phyloP scores from a whole-genome alignment of 169 alveolate genomes.

The Cryptosporidium meleagridis region DNA sequence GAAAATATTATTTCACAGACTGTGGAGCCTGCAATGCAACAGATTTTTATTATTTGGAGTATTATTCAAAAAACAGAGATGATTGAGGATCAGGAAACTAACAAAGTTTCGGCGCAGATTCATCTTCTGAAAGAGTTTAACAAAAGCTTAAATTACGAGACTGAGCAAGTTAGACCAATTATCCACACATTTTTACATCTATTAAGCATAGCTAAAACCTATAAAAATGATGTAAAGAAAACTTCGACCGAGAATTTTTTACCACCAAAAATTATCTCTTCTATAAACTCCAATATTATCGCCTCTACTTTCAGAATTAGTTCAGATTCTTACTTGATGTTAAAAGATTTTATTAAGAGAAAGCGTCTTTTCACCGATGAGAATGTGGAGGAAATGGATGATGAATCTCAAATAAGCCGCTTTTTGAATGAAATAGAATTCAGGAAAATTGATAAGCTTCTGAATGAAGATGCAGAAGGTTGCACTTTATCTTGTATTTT shows the following conservation, averaged over 20 bases:
- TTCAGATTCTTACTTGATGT: neutral
- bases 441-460: constrained; percentile 18
- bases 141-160: neutral
- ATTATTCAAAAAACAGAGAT: constrained; percentile 1
- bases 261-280: constrained; percentile 32
- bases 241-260: neutral
- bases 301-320: constrained; percentile 7
- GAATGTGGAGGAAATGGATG: neutral
- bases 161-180: constrained; percentile 18
- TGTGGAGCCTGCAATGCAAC: constrained; percentile 20
- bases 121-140: neutral
- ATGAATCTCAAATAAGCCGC: neutral
- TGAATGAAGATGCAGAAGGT: constrained; percentile 12
- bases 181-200: constrained; percentile 33
- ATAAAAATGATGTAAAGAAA: constrained; percentile 1
- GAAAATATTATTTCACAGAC: constrained; percentile 6
- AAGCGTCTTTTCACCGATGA: neutral
- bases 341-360: constrained; percentile 15
- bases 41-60: constrained; percentile 21
- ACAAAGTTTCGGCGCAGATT: neutral
- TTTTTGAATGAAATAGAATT: constrained; percentile 20
- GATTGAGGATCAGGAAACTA: constrained; percentile 9
- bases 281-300: constrained; percentile 28
- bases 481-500: neutral
- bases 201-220: constrained; percentile 23